Evolutionary conservation across 129 eudicot genomes (phyloP), one percentile per base, ranked within the genome.

Genomic region (Solidago caesia): DNA sequence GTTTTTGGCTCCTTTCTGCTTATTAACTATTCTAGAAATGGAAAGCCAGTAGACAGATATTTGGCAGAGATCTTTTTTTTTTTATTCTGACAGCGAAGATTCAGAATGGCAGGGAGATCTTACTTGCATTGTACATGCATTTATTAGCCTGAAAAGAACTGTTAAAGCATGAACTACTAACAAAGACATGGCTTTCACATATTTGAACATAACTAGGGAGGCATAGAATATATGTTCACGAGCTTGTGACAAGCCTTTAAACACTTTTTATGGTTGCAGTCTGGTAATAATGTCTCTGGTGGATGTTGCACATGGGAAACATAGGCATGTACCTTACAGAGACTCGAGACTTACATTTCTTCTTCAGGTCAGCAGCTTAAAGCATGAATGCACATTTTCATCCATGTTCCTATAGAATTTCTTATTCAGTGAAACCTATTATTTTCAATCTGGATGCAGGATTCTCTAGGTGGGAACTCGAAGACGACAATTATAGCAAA

Each of bases 401-500:
- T 75, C 29, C 79, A 74, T 64, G n/a, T 13, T 71, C 52, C 29
- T 33, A 42, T 74, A 49, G n/a, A 48, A 21, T 75, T 26, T 65
- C 3, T 3, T 33, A 0, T 33, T 33, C 39, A 33, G 39, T 0
- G 39, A 1, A 33, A 3, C 39, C 41, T 53, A 27, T 7, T 26
- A 56, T 67, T 61, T 75, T 70, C 76, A 75, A 15, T 70, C 53
- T 78, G 56, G 44, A 42, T 88, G 81, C 85, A 91, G 97, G 97
- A 91, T 89, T 91, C 97, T 75, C 92, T 91, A 45, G 97, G 97
- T 77, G 97, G 97, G 39, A 91, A 91, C 74, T 91, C 97, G 68
- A 91, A 91, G 80, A 91, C 97, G 53, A 83, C 96, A 80, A 85
- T 91, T 26, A 91, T 91, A 77, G 97, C 97, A 67, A 91, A 89